Base-by-base conservation (phyloP, 257 asterid genomes). In the Apocynum venetum region DNA sequence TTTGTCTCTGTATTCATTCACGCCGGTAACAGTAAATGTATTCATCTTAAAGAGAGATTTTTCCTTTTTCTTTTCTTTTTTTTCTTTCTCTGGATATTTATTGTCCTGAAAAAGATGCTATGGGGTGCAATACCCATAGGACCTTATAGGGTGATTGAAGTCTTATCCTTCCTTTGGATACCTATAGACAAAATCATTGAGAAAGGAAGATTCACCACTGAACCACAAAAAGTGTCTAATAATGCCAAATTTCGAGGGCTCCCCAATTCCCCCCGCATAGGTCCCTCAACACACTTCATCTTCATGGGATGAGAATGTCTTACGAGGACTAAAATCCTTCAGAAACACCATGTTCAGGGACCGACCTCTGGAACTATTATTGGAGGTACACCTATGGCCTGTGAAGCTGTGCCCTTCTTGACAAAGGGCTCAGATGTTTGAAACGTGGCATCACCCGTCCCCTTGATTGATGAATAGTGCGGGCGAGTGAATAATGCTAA, bases 161-260 rank as follows among this genome's bases (percentile, higher is more conserved):
- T 71, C 35, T 46, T 35, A 15, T 61, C 46, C 8, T 14, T 40
- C 52, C 80, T 75, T 80, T 53, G 83, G 83, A 75, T 75, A 19
- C 31, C 47, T 14, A 43, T 0, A 47, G 79, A 63, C 72, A 31
- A 70, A 60, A 75, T 75, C 46, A 80, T 47, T 74, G 68, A 41
- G 20, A 15, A 69, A 68, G 46, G 67, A 80, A 75, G 79, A 68
- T 75, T 80, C 72, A 74, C 41, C 47, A 47, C 43, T 75, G 19
- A 57, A 43, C 47, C 11, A 74, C 69, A 48, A 67, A 74, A 66
- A 66, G 76, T 11, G 43, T 19, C 69, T 49, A 19, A 20, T 20
- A 43, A 40, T 75, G 59, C 60, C 48, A 60, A 14, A 43, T 60
- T 15, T 60, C 46, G 3, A 75, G 71, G 59, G 15, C 52, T 66